Evolutionary conservation across 495 filamentous ascomycete genomes (phyloP).

Genomic region (Neurospora sp.): DNA sequence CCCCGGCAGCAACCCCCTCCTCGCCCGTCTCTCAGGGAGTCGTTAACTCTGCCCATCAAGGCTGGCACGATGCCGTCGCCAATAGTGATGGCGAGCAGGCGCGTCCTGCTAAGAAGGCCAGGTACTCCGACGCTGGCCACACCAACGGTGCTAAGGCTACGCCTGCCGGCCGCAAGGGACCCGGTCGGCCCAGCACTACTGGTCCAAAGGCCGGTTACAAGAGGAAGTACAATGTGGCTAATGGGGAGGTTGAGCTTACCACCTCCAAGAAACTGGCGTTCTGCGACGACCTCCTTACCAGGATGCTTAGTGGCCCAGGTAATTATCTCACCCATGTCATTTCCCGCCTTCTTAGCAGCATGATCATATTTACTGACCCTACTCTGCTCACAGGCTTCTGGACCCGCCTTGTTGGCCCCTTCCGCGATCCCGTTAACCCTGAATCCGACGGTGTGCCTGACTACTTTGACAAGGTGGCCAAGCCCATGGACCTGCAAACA

Average conservation of each 20-base stretch:
- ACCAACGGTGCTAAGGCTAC: neutral
- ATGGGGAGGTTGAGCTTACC: conserved; percentile 17
- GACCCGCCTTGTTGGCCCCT: conserved; percentile 47
- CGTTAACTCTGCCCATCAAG: conserved; percentile 15
- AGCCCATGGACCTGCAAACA: conserved; percentile 40
- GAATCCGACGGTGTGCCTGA: conserved; percentile 36
- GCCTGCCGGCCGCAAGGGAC: conserved; percentile 8
- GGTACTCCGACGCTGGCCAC: conserved; percentile 21
- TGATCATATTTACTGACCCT: neutral
- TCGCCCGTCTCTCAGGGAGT: neutral
- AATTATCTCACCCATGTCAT: neutral
- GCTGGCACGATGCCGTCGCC: conserved; percentile 26
- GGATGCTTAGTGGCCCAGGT: conserved; percentile 46
- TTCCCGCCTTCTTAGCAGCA: neutral
- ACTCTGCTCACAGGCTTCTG: conserved; percentile 35
- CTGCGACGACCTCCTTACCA: conserved; percentile 39
- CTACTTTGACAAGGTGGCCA: conserved; percentile 36
- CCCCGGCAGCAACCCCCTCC: neutral
- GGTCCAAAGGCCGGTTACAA: conserved; percentile 11
- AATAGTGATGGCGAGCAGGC: conserved; percentile 16
- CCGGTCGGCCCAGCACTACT: conserved; percentile 1
- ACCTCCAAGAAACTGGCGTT: conserved; percentile 38
- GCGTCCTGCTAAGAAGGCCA: conserved; percentile 25
- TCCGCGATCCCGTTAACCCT: conserved; percentile 37
- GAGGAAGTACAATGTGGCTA: conserved; percentile 15